These are phyloP conservation scores for Onygenales sp. DNA, from an alignment of 2,329 filamentous ascomycete genomes.

Conservation along the genomic window DNA sequence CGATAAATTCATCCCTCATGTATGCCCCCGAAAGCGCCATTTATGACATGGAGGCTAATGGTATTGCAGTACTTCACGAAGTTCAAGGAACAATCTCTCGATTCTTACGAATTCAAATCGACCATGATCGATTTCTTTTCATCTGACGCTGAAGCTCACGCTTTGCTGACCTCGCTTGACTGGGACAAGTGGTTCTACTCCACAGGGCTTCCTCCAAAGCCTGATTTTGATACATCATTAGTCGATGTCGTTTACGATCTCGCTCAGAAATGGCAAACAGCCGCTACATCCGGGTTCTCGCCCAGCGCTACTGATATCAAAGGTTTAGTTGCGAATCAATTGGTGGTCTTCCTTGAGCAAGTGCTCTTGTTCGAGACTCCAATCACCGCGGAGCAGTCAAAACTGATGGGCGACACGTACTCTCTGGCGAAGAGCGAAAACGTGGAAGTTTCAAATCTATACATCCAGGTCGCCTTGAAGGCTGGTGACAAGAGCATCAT, in stretches of 20 bases:
- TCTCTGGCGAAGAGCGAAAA: slow-evolving; percentile 66
- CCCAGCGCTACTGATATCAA: slow-evolving; percentile 61
- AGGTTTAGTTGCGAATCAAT: slow-evolving; percentile 74
- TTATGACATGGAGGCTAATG: slow-evolving; percentile 6
- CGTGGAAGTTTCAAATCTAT: slow-evolving; percentile 74
- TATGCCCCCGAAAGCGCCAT: slow-evolving; percentile 12
- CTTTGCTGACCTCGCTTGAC: slow-evolving; percentile 62
- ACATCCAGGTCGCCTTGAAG: slow-evolving; percentile 67
- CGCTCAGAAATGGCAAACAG: slow-evolving; percentile 68
- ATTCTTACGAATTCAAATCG: slow-evolving; percentile 88
- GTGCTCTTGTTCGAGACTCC: slow-evolving; percentile 59
- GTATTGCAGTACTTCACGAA: slow-evolving; percentile 62
- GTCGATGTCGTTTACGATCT: slow-evolving; percentile 78
- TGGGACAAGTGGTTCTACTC: slow-evolving; percentile 86
- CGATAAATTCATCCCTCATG: slow-evolving; percentile 86
- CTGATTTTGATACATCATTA: slow-evolving; percentile 78
- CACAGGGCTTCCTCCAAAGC: slow-evolving; percentile 84
- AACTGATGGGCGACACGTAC: slow-evolving; percentile 66
- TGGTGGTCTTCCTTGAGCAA: slow-evolving; percentile 79
- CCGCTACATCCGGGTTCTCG: slow-evolving; percentile 38
- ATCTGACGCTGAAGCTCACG: slow-evolving; percentile 49
- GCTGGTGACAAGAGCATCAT: slow-evolving; percentile 63
- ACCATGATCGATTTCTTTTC: slow-evolving; percentile 81
- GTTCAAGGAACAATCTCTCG: slow-evolving; percentile 77
- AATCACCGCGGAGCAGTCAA: slow-evolving; percentile 56